Percentiles rank a stretch among this genome's conserved stretches.
Evolutionary conservation across 306 rosid genomes (phyloP).

Genomic region (Vicia sativa): DNA sequence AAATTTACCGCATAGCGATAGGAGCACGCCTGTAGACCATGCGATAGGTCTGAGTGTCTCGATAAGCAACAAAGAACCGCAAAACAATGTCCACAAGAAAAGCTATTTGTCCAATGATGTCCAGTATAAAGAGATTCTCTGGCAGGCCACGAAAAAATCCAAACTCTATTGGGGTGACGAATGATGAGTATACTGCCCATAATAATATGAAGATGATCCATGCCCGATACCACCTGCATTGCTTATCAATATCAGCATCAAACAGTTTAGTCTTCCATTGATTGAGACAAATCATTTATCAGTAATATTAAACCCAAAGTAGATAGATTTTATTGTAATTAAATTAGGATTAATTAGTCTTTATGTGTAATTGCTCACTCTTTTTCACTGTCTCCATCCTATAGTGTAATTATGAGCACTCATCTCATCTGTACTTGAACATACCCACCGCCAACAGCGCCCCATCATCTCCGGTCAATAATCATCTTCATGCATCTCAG

Average conservation of each 20-base stretch:
- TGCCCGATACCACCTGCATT: slow-evolving; percentile 72
- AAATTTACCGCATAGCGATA: slow-evolving; percentile 72
- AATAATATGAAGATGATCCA: slow-evolving; percentile 81
- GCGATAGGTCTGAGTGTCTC: slow-evolving; percentile 79
- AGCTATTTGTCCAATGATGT: slow-evolving; percentile 80
- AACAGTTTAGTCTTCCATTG: slow-evolving; percentile 12
- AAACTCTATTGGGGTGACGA: slow-evolving; percentile 96
- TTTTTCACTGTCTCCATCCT: too few relatives aligned
- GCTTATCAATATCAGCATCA: slow-evolving; percentile 21
- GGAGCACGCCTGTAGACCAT: slow-evolving; percentile 70
- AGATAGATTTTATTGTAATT: too few relatives aligned
- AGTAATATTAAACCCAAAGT: background rate
- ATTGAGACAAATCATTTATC: slow-evolving; percentile 3
- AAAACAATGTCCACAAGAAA: slow-evolving; percentile 77
- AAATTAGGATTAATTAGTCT: too few relatives aligned
- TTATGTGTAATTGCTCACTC: too few relatives aligned
- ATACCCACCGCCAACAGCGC: too few relatives aligned
- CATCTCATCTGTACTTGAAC: too few relatives aligned
- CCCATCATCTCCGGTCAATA: too few relatives aligned
- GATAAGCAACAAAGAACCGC: slow-evolving; percentile 78
- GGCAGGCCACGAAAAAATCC: slow-evolving; percentile 87
- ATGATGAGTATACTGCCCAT: slow-evolving; percentile 96
- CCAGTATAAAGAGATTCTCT: slow-evolving; percentile 67
- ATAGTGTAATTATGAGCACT: too few relatives aligned
- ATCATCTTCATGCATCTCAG: too few relatives aligned